Conservation (phyloP, 1,284 basidiomycete genomes). For the Phylloboletellus chloephorus region DNA sequence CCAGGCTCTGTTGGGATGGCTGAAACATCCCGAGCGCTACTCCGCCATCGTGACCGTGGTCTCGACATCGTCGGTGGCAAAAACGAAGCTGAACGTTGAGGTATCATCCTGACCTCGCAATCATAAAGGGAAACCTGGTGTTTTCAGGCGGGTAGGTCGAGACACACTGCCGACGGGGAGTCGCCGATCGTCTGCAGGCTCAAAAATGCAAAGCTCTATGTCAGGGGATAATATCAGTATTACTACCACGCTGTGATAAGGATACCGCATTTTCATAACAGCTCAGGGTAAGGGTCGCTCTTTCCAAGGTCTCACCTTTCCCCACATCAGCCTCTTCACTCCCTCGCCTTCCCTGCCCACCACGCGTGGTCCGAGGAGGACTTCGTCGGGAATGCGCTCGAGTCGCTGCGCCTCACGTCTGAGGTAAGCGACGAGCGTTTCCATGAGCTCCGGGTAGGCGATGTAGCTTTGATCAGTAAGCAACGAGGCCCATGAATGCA, state of each 20-base stretch:
- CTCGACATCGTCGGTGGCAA: too few species aligned
- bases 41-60: too few species aligned
- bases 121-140: too few species aligned
- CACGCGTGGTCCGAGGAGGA: constrained; percentile 44
- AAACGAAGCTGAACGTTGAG: too few species aligned
- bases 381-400: constrained; percentile 66
- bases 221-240: constrained; percentile 1
- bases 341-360: constrained; percentile 28
- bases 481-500: neutral
- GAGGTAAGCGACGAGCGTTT: constrained; percentile 71
- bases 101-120: too few species aligned
- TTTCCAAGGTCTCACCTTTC: constrained; percentile 19
- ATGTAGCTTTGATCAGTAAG: constrained; percentile 52
- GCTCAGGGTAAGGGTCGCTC: neutral
- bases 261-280: neutral
- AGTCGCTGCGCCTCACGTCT: constrained; percentile 73
- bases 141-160: too few species aligned
- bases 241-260: constrained; percentile 3
- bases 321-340: constrained; percentile 23
- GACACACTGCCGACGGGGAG: neutral
- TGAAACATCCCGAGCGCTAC: too few species aligned
- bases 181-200: too few species aligned
- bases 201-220: neutral
- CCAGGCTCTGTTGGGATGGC: too few species aligned
- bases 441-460: constrained; percentile 73